Evolutionary conservation across 1,139 yeast genomes (phyloP).

Genomic region (Diutina scorzettiae): DNA sequence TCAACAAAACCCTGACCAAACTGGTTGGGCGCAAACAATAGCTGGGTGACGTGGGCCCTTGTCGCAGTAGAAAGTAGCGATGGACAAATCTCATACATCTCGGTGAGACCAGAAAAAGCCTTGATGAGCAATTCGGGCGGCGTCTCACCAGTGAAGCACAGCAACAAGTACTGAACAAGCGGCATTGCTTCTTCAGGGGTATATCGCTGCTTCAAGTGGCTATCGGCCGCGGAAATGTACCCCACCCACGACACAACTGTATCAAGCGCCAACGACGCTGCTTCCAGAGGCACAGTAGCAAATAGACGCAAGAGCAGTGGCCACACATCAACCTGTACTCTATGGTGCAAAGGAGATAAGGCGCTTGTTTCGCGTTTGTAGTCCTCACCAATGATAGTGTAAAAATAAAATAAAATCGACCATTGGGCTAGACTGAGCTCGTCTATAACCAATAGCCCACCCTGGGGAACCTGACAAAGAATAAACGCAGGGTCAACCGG

Average conservation of each 20-base stretch:
- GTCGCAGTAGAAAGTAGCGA: conserved; percentile 18
- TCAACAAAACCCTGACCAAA: conserved; percentile 29
- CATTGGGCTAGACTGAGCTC: not conserved
- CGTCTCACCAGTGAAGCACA: not conserved
- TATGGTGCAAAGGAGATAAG: not conserved
- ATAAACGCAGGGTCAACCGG: not conserved
- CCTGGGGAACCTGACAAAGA: not conserved
- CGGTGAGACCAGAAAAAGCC: conserved; percentile 22
- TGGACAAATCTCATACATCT: conserved; percentile 36
- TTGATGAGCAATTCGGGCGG: not conserved
- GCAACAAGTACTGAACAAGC: not conserved
- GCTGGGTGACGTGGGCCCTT: conserved; percentile 16
- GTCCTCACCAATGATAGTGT: not conserved
- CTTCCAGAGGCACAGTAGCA: not conserved
- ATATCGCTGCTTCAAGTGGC: not conserved
- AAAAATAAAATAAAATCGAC: not conserved
- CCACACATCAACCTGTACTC: not conserved
- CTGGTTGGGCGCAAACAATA: conserved; percentile 20
- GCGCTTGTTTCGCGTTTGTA: not conserved
- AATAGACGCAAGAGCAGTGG: not conserved
- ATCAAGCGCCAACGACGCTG: not conserved
- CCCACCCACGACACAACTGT: not conserved
- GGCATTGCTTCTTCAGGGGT: not conserved
- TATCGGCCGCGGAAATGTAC: not conserved
- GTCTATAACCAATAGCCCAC: not conserved